Evolutionary conservation across 2,329 filamentous ascomycete species (phyloP), one percentile per base, ranked within the genome.

Genomic region (Diaporthe australafricana): DNA sequence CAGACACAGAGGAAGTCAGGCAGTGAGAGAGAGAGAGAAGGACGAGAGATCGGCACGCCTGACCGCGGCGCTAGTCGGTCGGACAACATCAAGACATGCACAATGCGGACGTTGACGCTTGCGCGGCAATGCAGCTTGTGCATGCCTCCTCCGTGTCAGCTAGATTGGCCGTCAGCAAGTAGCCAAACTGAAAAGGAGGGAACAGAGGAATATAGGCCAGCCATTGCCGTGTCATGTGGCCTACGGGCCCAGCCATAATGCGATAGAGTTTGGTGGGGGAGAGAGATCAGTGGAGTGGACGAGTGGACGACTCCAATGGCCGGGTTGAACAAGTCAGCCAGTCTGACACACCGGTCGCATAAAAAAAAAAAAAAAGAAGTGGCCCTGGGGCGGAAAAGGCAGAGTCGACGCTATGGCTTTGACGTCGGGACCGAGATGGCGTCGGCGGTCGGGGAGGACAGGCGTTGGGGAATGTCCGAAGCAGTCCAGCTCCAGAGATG

Each of bases 381-480:
- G 20, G 5, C 16, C 32, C 30, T 30, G 63, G 7, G 47, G 38
- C 22, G 47, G 2, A 42, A 67, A 27, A 25, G 32, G 30, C 52
- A 32, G 47, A 63, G 57, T 52, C 32, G n/a, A 52, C 20, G 62
- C 47, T 22, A 42, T 66, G 62, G 48, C 62, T 55, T 48, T 17
- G 30, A 16, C 47, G 25, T 62, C 71, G 71, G 71, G 68, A 68
- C 69, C 70, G 56, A 67, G 68, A 40, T 47, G 27, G 40, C 35
- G 65, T 53, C 45, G 63, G 57, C 56, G 52, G 48, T 72, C 55
- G 70, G 70, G 68, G 68, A 67, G 71, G 71, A 71, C 57, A 65
- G 52, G 55, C 32, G 47, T 74, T 78, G 76, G 76, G 77, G 77
- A 76, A 78, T 74, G 76, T 77, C 77, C 77, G 77, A 73, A 22